Conservation (phyloP, 1,139 yeast species). For the Candida labiduridarum region DNA sequence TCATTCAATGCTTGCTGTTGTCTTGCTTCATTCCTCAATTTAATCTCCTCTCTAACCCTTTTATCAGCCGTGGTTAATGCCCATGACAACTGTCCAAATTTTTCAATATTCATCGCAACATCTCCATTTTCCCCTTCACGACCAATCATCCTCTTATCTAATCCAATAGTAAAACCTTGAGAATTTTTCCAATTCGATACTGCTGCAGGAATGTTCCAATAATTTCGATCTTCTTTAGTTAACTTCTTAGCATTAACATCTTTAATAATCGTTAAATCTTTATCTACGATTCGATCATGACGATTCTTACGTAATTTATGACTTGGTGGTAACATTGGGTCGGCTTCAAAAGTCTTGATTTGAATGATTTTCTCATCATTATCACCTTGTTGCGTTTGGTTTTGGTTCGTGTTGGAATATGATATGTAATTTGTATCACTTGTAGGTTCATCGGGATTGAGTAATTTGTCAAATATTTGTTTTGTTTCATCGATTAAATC, state of each 20-base stretch:
- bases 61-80: conserved; percentile 79
- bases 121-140: conserved; percentile 43
- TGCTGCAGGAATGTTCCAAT: conserved; percentile 91
- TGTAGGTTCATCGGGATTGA: conserved; percentile 21
- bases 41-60: conserved; percentile 71
- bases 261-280: conserved; percentile 51
- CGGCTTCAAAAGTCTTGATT: conserved; percentile 51
- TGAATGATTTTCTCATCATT: conserved; percentile 30
- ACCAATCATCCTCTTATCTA: conserved; percentile 74
- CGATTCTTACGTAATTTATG: conserved; percentile 78
- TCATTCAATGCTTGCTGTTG: conserved; percentile 39
- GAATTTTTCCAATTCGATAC: conserved; percentile 96
- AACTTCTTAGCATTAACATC: conserved; percentile 37
- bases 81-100: conserved; percentile 63
- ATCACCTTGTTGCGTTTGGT: conserved; percentile 5
- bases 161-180: conserved; percentile 81
- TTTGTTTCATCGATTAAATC: conserved; percentile 19
- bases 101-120: conserved; percentile 51
- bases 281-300: conserved; percentile 63
- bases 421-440: conserved; percentile 21
- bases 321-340: conserved; percentile 86
- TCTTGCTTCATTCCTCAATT: conserved; percentile 57
- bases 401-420: conserved; percentile 14
- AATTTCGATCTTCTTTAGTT: conserved; percentile 75
- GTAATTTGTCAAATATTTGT: conserved; percentile 24